Percentiles rank a stretch among this genome's conserved stretches.
phyloP scores from a whole-genome alignment of 208 protist genomes.

The Acanthamoeba culbertsoni region DNA sequence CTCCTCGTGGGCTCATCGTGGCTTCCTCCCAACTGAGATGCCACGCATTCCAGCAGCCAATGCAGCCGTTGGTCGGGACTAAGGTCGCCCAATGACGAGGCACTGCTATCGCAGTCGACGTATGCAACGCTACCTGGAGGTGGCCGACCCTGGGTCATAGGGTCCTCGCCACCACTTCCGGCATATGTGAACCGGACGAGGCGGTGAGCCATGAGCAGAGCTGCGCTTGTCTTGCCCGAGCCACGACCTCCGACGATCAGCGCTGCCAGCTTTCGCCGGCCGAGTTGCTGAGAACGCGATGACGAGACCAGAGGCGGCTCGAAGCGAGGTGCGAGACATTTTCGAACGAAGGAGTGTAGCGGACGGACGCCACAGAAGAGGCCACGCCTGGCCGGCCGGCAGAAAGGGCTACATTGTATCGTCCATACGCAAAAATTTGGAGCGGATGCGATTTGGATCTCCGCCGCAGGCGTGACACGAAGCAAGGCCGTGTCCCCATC shows the following conservation, averaged over 20 bases:
- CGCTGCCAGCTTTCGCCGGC: neutral
- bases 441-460: neutral
- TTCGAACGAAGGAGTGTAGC: neutral
- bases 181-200: neutral
- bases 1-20: no score
- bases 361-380: neutral
- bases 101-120: neutral
- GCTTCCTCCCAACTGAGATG: neutral
- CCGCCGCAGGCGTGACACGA: neutral
- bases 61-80: no score
- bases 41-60: neutral
- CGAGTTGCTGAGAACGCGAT: neutral
- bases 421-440: neutral
- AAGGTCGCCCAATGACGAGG: no score
- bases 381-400: neutral
- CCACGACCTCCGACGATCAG: neutral
- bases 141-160: neutral
- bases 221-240: neutral
- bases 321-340: neutral
- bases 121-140: neutral
- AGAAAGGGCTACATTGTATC: neutral
- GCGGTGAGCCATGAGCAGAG: neutral
- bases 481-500: neutral
- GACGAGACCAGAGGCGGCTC: neutral
- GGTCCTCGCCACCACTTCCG: neutral